A percentile compares a stretch with the other conserved stretches of the same genome.
These are phyloP conservation scores for Diaporthe sp. DNA, from an alignment of 2,329 filamentous ascomycete genomes.

Conservation along the genomic window DNA sequence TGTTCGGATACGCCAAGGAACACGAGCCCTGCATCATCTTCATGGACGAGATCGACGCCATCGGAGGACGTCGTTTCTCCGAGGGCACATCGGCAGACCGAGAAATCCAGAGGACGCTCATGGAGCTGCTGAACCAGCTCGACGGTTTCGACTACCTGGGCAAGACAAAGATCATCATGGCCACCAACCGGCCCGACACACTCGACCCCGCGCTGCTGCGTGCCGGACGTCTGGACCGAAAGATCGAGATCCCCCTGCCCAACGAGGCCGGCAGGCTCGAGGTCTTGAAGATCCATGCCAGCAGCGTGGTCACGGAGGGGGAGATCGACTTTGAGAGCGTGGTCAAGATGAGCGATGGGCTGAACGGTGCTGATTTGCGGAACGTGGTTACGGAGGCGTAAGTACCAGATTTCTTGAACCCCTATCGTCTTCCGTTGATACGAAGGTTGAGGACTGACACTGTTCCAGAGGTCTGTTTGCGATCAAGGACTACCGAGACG, in stretches of 20 bases:
- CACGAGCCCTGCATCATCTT: slow-evolving; percentile 99
- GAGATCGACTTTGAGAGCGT: slow-evolving; percentile 99
- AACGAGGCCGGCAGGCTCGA: slow-evolving; percentile 97
- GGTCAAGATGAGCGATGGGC: slow-evolving; percentile 99
- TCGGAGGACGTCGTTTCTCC: slow-evolving; percentile 95
- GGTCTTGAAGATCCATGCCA: slow-evolving; percentile 97
- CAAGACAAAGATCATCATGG: slow-evolving; percentile 99
- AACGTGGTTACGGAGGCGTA: slow-evolving; percentile 99
- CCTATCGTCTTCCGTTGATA: slow-evolving; percentile 38
- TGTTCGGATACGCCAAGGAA: slow-evolving; percentile 99
- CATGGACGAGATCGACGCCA: slow-evolving; percentile 99
- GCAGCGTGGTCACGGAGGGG: slow-evolving; percentile 87
- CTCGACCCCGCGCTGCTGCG: slow-evolving; percentile 93
- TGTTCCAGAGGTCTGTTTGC: slow-evolving; percentile 85
- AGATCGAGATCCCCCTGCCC: slow-evolving; percentile 97
- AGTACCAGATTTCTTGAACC: slow-evolving; percentile 56
- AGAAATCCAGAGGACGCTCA: slow-evolving; percentile 97
- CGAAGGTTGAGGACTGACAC: slow-evolving; percentile 38
- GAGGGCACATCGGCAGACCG: slow-evolving; percentile 98
- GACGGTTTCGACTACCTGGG: slow-evolving; percentile 99
- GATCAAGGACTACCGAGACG: slow-evolving; percentile 97
- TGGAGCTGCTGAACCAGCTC: slow-evolving; percentile 98
- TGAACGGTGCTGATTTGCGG: slow-evolving; percentile 96
- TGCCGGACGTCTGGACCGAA: slow-evolving; percentile 93
- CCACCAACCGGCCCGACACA: slow-evolving; percentile 96